Conservation (phyloP, 305 asterid genomes). For the Lippia alba region DNA sequence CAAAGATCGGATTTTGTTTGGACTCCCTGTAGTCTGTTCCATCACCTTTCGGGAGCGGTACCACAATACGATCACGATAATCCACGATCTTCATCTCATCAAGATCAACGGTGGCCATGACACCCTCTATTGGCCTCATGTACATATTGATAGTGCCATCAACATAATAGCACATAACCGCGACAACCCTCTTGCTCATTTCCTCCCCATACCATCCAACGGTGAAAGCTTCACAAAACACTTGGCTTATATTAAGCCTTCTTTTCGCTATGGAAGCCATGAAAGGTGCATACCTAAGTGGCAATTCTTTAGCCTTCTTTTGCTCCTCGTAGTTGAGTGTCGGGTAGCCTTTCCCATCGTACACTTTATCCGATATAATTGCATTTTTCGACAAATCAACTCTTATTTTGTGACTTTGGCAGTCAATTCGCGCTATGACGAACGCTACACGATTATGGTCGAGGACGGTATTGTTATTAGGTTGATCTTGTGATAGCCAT, state of each 20-base stretch:
- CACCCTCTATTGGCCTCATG: constrained; percentile 61
- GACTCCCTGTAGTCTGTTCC: constrained; percentile 43
- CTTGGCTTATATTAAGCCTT: constrained; percentile 46
- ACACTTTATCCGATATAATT: constrained; percentile 38
- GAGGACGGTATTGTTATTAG: neutral
- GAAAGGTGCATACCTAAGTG: constrained; percentile 42
- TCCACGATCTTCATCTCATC: constrained; percentile 38
- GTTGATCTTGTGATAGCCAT: constrained; percentile 37
- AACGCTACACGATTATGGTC: constrained; percentile 41
- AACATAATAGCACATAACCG: constrained; percentile 38
- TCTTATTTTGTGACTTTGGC: constrained; percentile 38
- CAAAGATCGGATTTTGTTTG: constrained; percentile 13
- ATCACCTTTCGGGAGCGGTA: constrained; percentile 38
- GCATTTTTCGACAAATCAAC: constrained; percentile 35
- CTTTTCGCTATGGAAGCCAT: constrained; percentile 48
- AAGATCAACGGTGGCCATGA: constrained; percentile 40
- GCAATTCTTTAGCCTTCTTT: constrained; percentile 31
- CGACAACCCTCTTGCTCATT: constrained; percentile 34
- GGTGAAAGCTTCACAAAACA: constrained; percentile 35
- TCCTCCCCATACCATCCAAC: constrained; percentile 58
- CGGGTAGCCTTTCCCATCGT: constrained; percentile 55
- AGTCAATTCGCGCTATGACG: constrained; percentile 38
- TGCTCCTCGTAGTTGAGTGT: constrained; percentile 45
- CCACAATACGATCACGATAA: constrained; percentile 33
- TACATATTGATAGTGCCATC: constrained; percentile 39